phyloP scores from a whole-genome alignment of 2,329 filamentous ascomycete genomes.

The Lecanoromycetidae sp. region DNA sequence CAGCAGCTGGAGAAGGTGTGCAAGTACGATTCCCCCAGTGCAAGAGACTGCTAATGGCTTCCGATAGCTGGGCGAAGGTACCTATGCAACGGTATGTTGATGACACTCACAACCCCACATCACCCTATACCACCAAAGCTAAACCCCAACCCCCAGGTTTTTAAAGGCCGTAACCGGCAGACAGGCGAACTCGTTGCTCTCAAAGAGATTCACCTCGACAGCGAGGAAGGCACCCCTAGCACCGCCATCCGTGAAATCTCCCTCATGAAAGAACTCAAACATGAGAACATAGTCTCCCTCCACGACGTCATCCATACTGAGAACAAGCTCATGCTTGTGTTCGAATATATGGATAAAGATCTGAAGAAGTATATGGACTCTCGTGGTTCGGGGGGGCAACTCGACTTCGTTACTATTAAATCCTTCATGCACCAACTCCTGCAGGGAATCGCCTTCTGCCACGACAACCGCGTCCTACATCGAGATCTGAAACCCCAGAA shows the following conservation, averaged over 20 bases:
- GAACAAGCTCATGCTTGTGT: constrained; percentile 99
- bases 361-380: constrained; percentile 98
- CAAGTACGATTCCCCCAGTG: not conserved
- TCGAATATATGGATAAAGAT: constrained; percentile 98
- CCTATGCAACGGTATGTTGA: constrained; percentile 92
- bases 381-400: constrained; percentile 66
- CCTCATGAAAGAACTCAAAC: constrained; percentile 98
- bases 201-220: constrained; percentile 98
- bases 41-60: constrained; percentile 1
- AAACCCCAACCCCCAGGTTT: constrained; percentile 52
- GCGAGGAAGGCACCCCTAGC: constrained; percentile 91
- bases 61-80: constrained; percentile 76
- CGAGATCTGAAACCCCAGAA: constrained; percentile 95
- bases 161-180: constrained; percentile 94
- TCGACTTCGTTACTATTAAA: constrained; percentile 87
- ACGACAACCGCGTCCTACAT: constrained; percentile 91
- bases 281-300: constrained; percentile 93
- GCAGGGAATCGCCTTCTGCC: constrained; percentile 92
- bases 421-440: constrained; percentile 98
- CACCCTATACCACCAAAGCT: constrained; percentile 3
- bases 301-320: constrained; percentile 99
- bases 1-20: constrained; percentile 84
- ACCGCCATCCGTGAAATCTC: constrained; percentile 98
- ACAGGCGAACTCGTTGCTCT: constrained; percentile 92
- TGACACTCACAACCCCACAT: constrained; percentile 18